Evolutionary conservation across 148 eudicot genomes (phyloP).

Genomic region (Selenicereus undatus): DNA sequence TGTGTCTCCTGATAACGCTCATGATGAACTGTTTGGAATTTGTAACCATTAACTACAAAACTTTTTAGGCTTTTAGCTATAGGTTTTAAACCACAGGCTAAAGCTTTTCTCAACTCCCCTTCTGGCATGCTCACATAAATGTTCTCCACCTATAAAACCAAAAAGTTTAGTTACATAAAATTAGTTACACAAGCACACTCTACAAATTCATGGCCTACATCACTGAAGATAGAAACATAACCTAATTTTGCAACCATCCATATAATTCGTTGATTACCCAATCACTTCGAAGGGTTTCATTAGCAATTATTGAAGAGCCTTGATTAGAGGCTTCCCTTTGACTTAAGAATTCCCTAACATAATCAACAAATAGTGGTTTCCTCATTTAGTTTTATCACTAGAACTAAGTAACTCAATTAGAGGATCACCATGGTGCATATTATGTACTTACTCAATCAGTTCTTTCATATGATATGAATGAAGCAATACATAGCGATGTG

Average conservation of each 20-base stretch:
- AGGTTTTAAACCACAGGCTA: too few relatives aligned
- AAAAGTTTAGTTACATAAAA: too few relatives aligned
- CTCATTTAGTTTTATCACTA: background rate
- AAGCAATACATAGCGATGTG: constrained; percentile 18
- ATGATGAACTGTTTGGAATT: background rate
- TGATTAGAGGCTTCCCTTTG: background rate
- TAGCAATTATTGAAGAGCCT: too few relatives aligned
- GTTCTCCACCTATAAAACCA: background rate
- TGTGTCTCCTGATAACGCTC: constrained; percentile 10
- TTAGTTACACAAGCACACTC: background rate
- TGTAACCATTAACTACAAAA: background rate
- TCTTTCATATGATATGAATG: constrained; percentile 5
- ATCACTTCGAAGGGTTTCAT: background rate
- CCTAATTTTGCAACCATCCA: background rate
- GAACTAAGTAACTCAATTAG: background rate
- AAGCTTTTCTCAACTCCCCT: background rate
- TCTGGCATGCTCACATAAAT: background rate
- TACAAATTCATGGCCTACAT: background rate
- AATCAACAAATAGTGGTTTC: background rate
- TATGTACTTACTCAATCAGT: too few relatives aligned
- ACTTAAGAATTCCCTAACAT: background rate
- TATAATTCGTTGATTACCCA: constrained; percentile 7
- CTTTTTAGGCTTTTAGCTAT: background rate
- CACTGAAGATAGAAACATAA: background rate
- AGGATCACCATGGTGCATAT: background rate